Percentiles rank a stretch among this genome's conserved stretches.
phyloP scores from a whole-genome alignment of 2,329 filamentous ascomycete genomes.

The Aspergillus japonicus region DNA sequence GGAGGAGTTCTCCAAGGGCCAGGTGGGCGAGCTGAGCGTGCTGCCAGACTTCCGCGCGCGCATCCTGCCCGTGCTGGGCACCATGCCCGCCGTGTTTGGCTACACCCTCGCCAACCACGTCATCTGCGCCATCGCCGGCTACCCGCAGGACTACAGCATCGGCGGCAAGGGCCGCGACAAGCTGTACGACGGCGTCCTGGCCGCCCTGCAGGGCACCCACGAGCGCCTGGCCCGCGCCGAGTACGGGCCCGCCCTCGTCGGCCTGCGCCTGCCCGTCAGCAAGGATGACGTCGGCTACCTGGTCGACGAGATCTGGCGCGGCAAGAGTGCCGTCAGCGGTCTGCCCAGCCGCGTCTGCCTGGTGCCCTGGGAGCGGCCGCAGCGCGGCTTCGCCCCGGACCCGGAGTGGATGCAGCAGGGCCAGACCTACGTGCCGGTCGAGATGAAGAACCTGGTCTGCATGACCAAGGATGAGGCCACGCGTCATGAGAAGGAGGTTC shows the following conservation, averaged over 20 bases:
- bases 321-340: conserved; percentile 78
- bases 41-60: conserved; percentile 89
- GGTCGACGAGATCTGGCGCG: conserved; percentile 83
- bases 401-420: conserved; percentile 59
- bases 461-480: conserved; percentile 91
- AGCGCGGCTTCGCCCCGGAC: conserved; percentile 59
- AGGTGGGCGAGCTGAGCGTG: conserved; percentile 81
- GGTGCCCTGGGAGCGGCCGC: conserved; percentile 74
- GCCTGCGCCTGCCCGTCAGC: conserved; percentile 76
- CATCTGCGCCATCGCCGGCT: conserved; percentile 75
- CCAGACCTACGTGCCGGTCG: conserved; percentile 73
- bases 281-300: conserved; percentile 81
- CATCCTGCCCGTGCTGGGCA: conserved; percentile 92
- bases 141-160: conserved; percentile 76
- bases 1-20: conserved; percentile 82
- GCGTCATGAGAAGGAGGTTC: conserved; percentile 74
- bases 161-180: conserved; percentile 81
- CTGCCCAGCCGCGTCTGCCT: conserved; percentile 75
- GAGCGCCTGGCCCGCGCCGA: conserved; percentile 67
- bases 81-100: conserved; percentile 96
- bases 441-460: conserved; percentile 72
- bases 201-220: conserved; percentile 72
- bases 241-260: conserved; percentile 56
- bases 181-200: conserved; percentile 83
- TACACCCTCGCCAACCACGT: conserved; percentile 90